phyloP scores from a whole-genome alignment of 169 alveolate species.

The Plasmodium gonderi region DNA sequence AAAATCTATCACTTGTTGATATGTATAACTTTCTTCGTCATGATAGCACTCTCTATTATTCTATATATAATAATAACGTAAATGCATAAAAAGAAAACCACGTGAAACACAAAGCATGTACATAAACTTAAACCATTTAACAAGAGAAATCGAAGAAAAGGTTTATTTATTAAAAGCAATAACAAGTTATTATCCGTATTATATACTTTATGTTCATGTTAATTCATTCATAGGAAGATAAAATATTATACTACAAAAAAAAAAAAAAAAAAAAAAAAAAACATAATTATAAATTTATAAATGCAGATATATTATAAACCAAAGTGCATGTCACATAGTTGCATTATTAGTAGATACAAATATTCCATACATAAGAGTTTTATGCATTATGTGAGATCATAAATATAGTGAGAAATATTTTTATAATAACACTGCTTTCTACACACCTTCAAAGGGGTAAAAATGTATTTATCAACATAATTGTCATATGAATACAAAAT shows the following conservation, averaged over 20 bases:
- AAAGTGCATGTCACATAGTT: not conserved
- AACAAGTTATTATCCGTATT: not conserved
- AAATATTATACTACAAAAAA: not conserved
- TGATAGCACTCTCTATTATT: not conserved
- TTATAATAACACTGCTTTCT: not conserved
- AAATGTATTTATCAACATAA: not conserved
- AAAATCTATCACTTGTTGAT: not conserved
- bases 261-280: too few species aligned
- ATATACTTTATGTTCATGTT: not conserved
- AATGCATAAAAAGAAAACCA: too few species aligned
- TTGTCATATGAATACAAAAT: not conserved
- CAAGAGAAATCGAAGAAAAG: not conserved
- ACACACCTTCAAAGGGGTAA: not conserved
- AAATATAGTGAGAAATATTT: not conserved
- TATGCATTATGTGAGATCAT: not conserved
- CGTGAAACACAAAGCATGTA: too few species aligned
- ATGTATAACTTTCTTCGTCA: not conserved
- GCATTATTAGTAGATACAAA: not conserved
- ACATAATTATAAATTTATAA: too few species aligned
- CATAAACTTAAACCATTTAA: too few species aligned
- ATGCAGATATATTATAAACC: not conserved
- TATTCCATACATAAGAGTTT: not conserved
- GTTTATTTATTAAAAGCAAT: not conserved
- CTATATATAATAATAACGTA: not conserved
- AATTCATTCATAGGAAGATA: not conserved